These are phyloP conservation scores for Metarhizium sp. DNA, from an alignment of 2,329 filamentous ascomycete genomes.

Conservation along the genomic window DNA sequence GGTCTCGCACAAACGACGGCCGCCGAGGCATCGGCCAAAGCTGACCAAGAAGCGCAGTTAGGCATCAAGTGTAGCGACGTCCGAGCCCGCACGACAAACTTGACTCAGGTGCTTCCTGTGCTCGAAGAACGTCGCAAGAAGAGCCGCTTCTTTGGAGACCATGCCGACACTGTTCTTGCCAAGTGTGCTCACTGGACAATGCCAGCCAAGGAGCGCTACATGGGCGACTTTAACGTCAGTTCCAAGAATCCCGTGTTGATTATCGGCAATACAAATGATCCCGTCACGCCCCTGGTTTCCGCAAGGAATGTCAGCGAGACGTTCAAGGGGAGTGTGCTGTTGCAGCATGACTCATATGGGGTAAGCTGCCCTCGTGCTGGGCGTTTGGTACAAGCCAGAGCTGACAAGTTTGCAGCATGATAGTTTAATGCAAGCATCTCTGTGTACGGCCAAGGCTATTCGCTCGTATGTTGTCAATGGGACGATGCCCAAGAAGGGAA, in stretches of 20 bases:
- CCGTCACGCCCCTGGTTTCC: constrained; percentile 1
- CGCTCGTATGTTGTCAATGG: constrained; percentile 11
- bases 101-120: constrained; percentile 18
- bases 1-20: background rate
- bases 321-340: constrained; percentile 5
- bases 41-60: background rate
- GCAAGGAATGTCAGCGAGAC: constrained; percentile 3
- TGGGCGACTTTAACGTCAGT: constrained; percentile 20
- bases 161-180: constrained; percentile 8
- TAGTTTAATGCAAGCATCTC: constrained; percentile 10
- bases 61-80: constrained; percentile 28
- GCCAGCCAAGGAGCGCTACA: constrained; percentile 25
- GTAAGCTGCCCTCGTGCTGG: background rate
- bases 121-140: constrained; percentile 13
- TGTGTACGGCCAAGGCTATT: constrained; percentile 8
- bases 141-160: constrained; percentile 20
- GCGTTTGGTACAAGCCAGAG: background rate
- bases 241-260: constrained; percentile 26
- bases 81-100: constrained; percentile 12
- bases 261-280: constrained; percentile 27
- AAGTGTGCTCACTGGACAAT: constrained; percentile 29
- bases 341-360: constrained; percentile 4
- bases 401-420: constrained; percentile 6
- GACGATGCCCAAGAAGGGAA: constrained; percentile 8
- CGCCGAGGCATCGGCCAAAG: background rate